A percentile compares a stretch with the other conserved stretches of the same genome.
Evolutionary conservation across 345 rosid genomes (phyloP).

Genomic region (Brassica napus): Da-Ae NC_063442.1:8311501-8312000

Average conservation of each 20-base stretch:
- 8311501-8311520: background rate
- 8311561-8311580: background rate
- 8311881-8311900: conserved; percentile 85
- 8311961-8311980: conserved; percentile 39
- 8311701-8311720: background rate
- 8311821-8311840: conserved; percentile 34
- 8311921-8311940: conserved; percentile 54
- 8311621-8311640: background rate
- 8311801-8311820: background rate
- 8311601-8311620: background rate
- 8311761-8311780: background rate
- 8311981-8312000: conserved; percentile 52
- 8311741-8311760: background rate
- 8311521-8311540: background rate
- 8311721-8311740: conserved; percentile 3
- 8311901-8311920: conserved; percentile 52
- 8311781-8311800: conserved; percentile 39
- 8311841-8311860: conserved; percentile 68
- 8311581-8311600: background rate
- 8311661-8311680: background rate
- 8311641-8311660: background rate
- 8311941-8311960: conserved; percentile 55
- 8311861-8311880: conserved; percentile 63
- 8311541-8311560: background rate
- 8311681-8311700: background rate